phyloP scores from a whole-genome alignment of 352 stramenopile genomes.

The Pythium aquatile region DNA sequence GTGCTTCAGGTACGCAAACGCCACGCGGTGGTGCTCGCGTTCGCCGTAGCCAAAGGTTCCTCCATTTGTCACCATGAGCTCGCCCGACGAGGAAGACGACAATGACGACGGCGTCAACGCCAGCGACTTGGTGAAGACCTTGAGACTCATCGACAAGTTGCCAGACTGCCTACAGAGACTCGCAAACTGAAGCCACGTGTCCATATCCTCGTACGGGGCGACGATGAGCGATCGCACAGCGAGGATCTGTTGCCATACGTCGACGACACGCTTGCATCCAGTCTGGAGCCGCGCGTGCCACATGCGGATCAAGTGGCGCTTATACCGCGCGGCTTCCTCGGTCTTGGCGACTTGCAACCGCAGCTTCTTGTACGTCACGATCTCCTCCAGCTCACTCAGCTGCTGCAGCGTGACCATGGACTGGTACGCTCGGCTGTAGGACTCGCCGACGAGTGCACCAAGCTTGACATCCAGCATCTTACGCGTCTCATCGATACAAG shows the following conservation, averaged over 20 bases:
- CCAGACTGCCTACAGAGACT: constrained; percentile 91
- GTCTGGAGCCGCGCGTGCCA: constrained; percentile 76
- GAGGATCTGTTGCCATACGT: constrained; percentile 96
- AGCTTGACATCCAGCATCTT: constrained; percentile 95
- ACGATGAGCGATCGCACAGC: constrained; percentile 93
- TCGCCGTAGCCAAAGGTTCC: constrained; percentile 65
- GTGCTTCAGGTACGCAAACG: constrained; percentile 80
- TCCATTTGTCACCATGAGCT: constrained; percentile 14
- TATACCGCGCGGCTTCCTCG: constrained; percentile 75
- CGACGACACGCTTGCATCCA: constrained; percentile 88
- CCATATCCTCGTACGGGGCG: constrained; percentile 85
- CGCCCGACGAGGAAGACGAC: constrained; percentile 12
- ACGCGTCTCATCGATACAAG: constrained; percentile 94
- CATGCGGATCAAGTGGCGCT: constrained; percentile 84
- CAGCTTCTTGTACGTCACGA: constrained; percentile 84
- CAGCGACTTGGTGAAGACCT: constrained; percentile 83
- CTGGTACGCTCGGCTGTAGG: constrained; percentile 96
- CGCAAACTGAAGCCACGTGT: constrained; percentile 95
- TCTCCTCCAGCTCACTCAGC: constrained; percentile 95
- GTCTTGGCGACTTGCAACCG: constrained; percentile 61
- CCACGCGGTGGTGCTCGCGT: constrained; percentile 81
- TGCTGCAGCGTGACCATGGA: constrained; percentile 98
- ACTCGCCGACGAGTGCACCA: constrained; percentile 96
- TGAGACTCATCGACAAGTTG: constrained; percentile 84
- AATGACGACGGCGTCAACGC: constrained; percentile 42